Evolutionary conservation across 1,139 yeast species (phyloP), one percentile per base, ranked within the genome.

Genomic region (Blastobotrys persicus): DNA sequence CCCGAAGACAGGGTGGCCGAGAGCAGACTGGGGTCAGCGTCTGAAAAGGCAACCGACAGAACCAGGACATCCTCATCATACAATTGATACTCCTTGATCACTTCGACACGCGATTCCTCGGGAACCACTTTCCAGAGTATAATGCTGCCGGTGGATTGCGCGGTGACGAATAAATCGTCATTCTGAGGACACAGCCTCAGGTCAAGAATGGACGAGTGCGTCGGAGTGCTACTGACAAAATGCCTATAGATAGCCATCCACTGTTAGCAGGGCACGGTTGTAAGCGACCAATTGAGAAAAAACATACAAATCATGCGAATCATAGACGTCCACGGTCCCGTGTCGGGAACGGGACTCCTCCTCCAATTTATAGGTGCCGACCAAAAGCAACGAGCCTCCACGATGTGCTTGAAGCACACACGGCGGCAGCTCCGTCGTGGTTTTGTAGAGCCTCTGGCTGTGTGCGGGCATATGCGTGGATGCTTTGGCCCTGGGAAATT

Each of bases 341-440:
- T 78, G 76, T 51, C 96, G 74, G 1, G 64, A 57, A 1, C 84
- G 81, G 18, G 77, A 68, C 12, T 77, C 76, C 48, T 78, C 73
- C 49, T 85, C 81, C 34, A 91, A 71, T 51, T 84, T 79, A 63
- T 92, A 92, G 0, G 96, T 88, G 0, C 97, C 97, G 0, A 88
- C 67, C 18, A 88, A 57, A 13, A 77, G 63, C 0, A 76, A 58
- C 7, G 72, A 65, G 46, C 79, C 76, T 0, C 60, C 54, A 0
- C 88, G 88, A 47, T 79, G 80, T 7, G 80, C 73, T 43, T 82
- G 71, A 6, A 91, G 67, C 49, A 89, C 83, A 63, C 98, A 92
- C 1, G 98, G 97, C 0, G 98, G 98, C 2, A 82, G 69, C 1
- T 69, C 67, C 0, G 89, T 75, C 39, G 57, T 58, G 16, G 48